Evolutionary conservation across 176 grass and related monocot species (phyloP).

Genomic region (Phoenix dactylifera): DNA sequence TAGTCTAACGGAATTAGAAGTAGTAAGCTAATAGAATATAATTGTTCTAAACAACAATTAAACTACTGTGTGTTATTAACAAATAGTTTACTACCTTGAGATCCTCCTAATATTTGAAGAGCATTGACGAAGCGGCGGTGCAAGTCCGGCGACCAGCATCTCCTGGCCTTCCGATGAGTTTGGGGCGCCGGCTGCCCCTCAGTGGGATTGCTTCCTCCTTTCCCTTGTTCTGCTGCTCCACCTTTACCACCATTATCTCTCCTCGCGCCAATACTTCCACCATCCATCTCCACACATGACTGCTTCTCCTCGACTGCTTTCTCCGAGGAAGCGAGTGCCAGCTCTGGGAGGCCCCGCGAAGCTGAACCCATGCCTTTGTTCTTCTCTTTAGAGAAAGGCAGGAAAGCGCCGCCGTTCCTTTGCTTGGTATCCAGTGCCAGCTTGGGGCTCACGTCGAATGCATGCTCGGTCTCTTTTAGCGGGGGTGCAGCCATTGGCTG

Average conservation of each 20-base stretch:
- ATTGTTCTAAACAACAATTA: too few species aligned
- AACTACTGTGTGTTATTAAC: too few species aligned
- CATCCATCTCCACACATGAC: constrained; percentile 19
- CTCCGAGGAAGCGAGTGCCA: constrained; percentile 43
- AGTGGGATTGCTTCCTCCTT: constrained; percentile 8
- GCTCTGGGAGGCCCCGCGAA: constrained; percentile 40
- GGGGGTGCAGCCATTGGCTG: background rate
- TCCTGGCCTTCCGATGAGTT: constrained; percentile 69
- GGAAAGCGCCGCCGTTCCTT: constrained; percentile 69
- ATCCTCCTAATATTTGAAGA: constrained; percentile 92
- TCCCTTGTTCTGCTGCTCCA: constrained; percentile 29
- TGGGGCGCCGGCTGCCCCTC: constrained; percentile 38
- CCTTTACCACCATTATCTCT: constrained; percentile 16
- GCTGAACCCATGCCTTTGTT: background rate
- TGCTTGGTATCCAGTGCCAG: constrained; percentile 26
- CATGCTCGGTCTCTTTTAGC: constrained; percentile 44
- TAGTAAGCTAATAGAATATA: too few species aligned
- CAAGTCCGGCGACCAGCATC: constrained; percentile 98
- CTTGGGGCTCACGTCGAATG: constrained; percentile 45
- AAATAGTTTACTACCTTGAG: constrained; percentile 44
- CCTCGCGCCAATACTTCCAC: constrained; percentile 15
- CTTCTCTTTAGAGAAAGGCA: constrained; percentile 90
- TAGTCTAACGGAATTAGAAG: too few species aligned
- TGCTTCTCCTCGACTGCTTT: constrained; percentile 39
- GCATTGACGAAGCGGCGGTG: constrained; percentile 97